Base-by-base conservation (phyloP, 352 stramenopile genomes). In the Peronospora belbahrii region DNA sequence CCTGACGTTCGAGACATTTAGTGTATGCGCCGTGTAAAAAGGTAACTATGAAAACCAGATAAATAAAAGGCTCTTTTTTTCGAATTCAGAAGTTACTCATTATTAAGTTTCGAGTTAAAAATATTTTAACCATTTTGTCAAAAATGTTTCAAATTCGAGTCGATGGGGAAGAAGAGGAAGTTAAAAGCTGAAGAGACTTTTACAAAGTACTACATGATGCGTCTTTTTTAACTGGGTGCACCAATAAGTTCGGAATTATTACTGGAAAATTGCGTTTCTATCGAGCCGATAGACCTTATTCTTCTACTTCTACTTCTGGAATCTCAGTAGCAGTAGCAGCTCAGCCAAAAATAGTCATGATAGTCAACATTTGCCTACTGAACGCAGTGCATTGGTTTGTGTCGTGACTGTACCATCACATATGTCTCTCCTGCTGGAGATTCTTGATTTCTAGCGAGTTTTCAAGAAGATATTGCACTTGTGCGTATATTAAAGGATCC, bases 91-190 rank as follows among this genome's bases (percentile, higher is more conserved):
- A n/a, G n/a, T n/a, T n/a, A n/a, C n/a, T n/a, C n/a, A n/a, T n/a
- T n/a, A n/a, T n/a, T n/a, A n/a, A n/a, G n/a, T n/a, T n/a, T n/a
- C n/a, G n/a, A n/a, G n/a, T n/a, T n/a, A n/a, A n/a, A n/a, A 45
- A n/a, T n/a, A 45, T 44, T n/a, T n/a, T 0, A n/a, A n/a, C n/a
- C 48, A 18, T 46, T 13, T 28, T 28, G 37, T 32, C n/a, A n/a
- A 6, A 20, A 38, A 91, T 91, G 80, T 92, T 92, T 65, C 77
- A 89, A 71, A 89, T 92, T 60, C 77, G 77, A 36, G 75, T 92
- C 50, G 66, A 91, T 48, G 42, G 42, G 13, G 46, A 65, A n/a
- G 67, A 77, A 23, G 67, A 81, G 45, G 63, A 75, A 37, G 44
- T 41, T 8, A 65, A 62, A 43, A n/a, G 40, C 50, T 19, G 64